A percentile compares a stretch with the other conserved stretches of the same genome.
Conservation (phyloP, 2,329 filamentous ascomycete species). For the Plenodomus lindquistii region DNA sequence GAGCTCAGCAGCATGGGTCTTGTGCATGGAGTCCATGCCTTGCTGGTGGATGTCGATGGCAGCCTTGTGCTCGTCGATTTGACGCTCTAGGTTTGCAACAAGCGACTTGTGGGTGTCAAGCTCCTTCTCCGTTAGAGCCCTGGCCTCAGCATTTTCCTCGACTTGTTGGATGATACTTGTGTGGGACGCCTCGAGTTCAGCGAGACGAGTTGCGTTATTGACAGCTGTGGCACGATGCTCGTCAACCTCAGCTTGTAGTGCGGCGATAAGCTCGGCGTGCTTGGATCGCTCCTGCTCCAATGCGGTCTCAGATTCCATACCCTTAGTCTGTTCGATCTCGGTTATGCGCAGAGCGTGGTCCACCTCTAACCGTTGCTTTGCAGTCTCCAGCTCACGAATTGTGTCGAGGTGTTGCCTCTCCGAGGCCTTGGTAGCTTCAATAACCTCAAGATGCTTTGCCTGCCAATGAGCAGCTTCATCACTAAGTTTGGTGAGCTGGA, state of each 20-base stretch:
- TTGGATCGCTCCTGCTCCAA: constrained; percentile 48
- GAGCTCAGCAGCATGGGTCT: constrained; percentile 60
- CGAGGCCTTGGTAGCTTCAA: constrained; percentile 71
- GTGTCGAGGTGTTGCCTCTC: constrained; percentile 74
- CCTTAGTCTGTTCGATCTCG: constrained; percentile 35
- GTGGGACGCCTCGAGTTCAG: constrained; percentile 75
- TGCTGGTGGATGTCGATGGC: constrained; percentile 59
- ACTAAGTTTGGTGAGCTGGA: constrained; percentile 68
- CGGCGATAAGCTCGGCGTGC: constrained; percentile 58
- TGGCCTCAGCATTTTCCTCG: constrained; percentile 65
- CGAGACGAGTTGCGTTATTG: constrained; percentile 69
- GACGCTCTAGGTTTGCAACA: constrained; percentile 59
- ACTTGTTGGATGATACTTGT: constrained; percentile 67
- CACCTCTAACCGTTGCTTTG: constrained; percentile 47
- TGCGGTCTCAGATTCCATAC: constrained; percentile 31
- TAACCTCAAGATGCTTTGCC: constrained; percentile 69
- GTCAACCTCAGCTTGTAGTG: constrained; percentile 74
- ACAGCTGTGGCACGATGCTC: constrained; percentile 77
- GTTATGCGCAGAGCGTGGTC: constrained; percentile 35
- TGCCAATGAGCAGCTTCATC: constrained; percentile 76
- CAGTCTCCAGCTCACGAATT: constrained; percentile 73
- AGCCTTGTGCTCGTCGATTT: constrained; percentile 61
- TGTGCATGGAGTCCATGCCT: constrained; percentile 57
- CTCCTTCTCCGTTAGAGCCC: constrained; percentile 59
- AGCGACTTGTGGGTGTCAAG: constrained; percentile 56